Percentiles rank a stretch among this genome's conserved stretches.
These are phyloP conservation scores for Saccharata proteae DNA, from an alignment of 2,329 filamentous ascomycete species.

Conservation along the genomic window DNA sequence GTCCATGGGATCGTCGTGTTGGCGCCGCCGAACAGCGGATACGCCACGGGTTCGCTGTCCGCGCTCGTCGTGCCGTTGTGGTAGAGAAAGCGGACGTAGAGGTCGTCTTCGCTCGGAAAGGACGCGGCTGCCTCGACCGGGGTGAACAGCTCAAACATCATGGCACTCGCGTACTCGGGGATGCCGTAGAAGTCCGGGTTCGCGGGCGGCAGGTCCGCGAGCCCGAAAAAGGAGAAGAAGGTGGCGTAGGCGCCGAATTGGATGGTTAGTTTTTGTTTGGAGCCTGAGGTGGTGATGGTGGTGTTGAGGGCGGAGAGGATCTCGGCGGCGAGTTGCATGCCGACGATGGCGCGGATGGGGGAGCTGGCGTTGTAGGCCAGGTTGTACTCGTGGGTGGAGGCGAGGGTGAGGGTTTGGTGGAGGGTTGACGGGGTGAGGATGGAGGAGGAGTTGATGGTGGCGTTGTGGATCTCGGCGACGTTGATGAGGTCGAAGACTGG, in stretches of 20 bases:
- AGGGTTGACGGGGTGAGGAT: constrained; percentile 51
- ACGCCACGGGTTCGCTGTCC: constrained; percentile 35
- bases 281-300: constrained; percentile 26
- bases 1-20: constrained; percentile 51
- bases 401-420: constrained; percentile 56
- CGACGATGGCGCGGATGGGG: constrained; percentile 32
- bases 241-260: constrained; percentile 52
- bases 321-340: constrained; percentile 36
- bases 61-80: constrained; percentile 46
- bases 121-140: constrained; percentile 22
- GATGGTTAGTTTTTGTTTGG: constrained; percentile 35
- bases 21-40: constrained; percentile 48
- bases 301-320: constrained; percentile 32
- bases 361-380: constrained; percentile 62
- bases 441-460: constrained; percentile 43
- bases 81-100: constrained; percentile 50
- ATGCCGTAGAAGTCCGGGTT: constrained; percentile 59
- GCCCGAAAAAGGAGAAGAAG: constrained; percentile 50
- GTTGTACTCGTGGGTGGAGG: constrained; percentile 69
- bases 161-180: constrained; percentile 71
- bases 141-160: constrained; percentile 64
- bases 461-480: constrained; percentile 50
- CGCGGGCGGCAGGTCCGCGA: constrained; percentile 37
- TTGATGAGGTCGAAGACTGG: constrained; percentile 50
- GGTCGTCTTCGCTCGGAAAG: constrained; percentile 36